Base-by-base conservation (phyloP, 208 protist genomes). In the Leishmania aethiopica region DNA sequence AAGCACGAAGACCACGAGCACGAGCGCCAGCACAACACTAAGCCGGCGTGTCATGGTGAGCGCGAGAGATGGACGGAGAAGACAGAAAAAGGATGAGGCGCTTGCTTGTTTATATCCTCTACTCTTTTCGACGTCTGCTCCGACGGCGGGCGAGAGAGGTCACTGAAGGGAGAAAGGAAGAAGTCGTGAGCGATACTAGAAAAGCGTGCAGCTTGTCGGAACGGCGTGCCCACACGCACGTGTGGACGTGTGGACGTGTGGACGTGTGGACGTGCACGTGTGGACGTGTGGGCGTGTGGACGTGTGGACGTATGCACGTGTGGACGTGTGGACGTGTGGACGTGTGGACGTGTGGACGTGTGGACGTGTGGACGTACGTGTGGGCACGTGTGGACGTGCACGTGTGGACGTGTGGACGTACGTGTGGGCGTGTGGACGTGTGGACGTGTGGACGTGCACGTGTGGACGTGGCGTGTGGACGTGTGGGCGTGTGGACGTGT, bases 1-100 rank as follows among this genome's bases (percentile, higher is more conserved):
- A 49, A 49, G 59, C 67, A 74, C 17, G 73, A 88, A n/a, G 35
- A 67, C 25, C 66, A 77, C 60, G 40, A 90, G 55, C 55, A 85
- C 42, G 51, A 90, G 49, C 57, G 81, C 35, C n/a, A 75, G 42
- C n/a, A 75, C 3, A 28, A 76, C 7, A 15, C 45, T 55, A 6
- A 51, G 70, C 25, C 0, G n/a, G 10, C 45, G 70, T 0, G 1
- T 25, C 70, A 74, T 77, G n/a, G n/a, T 45, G 49, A 47, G 32
- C 72, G 47, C 45, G 3, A 28, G 47, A n/a, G 71, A 55, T 47
- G 4, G 15, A 53, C 1, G 1, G 6, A 37, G 47, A 62, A 62
- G 51, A 35, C 1, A n/a, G 22, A 59, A 51, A 77, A 51, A 40
- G 59, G 32, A 28, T 60, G 19, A 8, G n/a, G 13, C 17, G 47